Base-by-base conservation (phyloP, 2,329 filamentous ascomycete species). In the Colletotrichum echinochloae region DNA sequence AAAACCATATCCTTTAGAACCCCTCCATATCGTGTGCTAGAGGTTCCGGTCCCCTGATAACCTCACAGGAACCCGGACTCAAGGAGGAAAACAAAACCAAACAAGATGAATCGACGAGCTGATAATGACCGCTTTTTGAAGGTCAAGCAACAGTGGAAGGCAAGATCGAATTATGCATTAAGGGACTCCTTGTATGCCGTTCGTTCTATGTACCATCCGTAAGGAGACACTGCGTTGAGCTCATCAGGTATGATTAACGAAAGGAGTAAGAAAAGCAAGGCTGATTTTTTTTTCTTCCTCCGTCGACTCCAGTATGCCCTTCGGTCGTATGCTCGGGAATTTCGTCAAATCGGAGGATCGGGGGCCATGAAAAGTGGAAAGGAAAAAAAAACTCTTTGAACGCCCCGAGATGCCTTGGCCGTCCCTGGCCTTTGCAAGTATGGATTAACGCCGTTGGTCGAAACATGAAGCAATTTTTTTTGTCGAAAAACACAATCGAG, bases 141-240 rank as follows among this genome's bases (percentile, higher is more conserved):
- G 41, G 48, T 44, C 48, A 51, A 67, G 54, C 48, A 55, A 65
- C 48, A 69, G 54, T 65, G 52, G 52, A 64, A 56, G 54, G 37
- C 35, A 51, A 54, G 66, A 68, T 57, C 61, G 62, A 65, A 74
- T 74, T 74, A 74, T 72, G 72, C 72, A 74, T 74, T 74, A 74
- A 65, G 71, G 72, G 66, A 65, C 70, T 60, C 70, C 65, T 57
- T 52, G 59, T 66, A 69, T 71, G 67, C 71, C 46, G 56, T 72
- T 59, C 68, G 61, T 60, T 71, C 62, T 72, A 72, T 72, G 68
- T 72, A 68, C 59, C 70, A 49, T 63, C 52, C 52, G 41, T 62
- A 48, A 59, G 23, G 52, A 37, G 60, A 64, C 60, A 60, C 61
- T 69, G 64, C 69, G 52, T 72, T 61, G 60, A 64, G 54, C 68